Percentiles rank a stretch among this genome's conserved stretches.
Conservation (phyloP, 345 rosid species). For the Dipteronia sinensis region DNA sequence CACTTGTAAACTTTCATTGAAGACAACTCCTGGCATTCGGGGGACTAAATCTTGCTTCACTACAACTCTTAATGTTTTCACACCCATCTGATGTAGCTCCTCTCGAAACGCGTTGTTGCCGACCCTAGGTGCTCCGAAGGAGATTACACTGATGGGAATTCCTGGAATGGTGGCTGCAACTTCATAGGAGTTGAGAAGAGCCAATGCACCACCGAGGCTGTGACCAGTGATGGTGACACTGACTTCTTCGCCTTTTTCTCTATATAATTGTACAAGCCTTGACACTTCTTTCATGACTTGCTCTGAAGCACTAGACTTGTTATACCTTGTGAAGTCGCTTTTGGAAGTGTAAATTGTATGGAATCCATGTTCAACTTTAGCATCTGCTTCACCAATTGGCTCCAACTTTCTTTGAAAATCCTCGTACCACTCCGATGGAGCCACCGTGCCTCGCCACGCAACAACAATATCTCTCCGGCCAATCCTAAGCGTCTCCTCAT, state of each 20-base stretch:
- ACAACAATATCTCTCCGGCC: slow-evolving; percentile 50
- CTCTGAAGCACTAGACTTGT: slow-evolving; percentile 49
- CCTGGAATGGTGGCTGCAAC: slow-evolving; percentile 25
- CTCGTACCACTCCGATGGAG: slow-evolving; percentile 40
- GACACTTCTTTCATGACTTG: slow-evolving; percentile 43
- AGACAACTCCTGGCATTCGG: slow-evolving; percentile 39
- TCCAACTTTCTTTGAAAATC: slow-evolving; percentile 36
- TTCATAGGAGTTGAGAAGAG: slow-evolving; percentile 46
- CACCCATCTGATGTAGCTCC: slow-evolving; percentile 32
- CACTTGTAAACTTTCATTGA: slow-evolving; percentile 36
- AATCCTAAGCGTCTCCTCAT: slow-evolving; percentile 30
- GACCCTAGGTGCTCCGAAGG: slow-evolving; percentile 48
- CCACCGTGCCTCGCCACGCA: slow-evolving; percentile 50
- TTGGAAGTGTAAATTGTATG: slow-evolving; percentile 45
- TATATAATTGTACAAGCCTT: slow-evolving; percentile 27
- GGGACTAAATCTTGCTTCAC: slow-evolving; percentile 50
- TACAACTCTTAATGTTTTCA: slow-evolving; percentile 39
- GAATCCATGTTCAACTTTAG: slow-evolving; percentile 44
- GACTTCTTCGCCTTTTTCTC: slow-evolving; percentile 36
- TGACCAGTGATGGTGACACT: slow-evolving; percentile 51
- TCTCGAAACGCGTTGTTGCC: slow-evolving; percentile 44
- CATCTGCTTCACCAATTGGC: slow-evolving; percentile 27
- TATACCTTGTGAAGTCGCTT: slow-evolving; percentile 34
- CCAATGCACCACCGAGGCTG: slow-evolving; percentile 49
- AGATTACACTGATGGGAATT: slow-evolving; percentile 28